Evolutionary conservation across 768 basidiomycete species (phyloP), one percentile per base, ranked within the genome.

Genomic region (Coprinopsis sp.): DNA sequence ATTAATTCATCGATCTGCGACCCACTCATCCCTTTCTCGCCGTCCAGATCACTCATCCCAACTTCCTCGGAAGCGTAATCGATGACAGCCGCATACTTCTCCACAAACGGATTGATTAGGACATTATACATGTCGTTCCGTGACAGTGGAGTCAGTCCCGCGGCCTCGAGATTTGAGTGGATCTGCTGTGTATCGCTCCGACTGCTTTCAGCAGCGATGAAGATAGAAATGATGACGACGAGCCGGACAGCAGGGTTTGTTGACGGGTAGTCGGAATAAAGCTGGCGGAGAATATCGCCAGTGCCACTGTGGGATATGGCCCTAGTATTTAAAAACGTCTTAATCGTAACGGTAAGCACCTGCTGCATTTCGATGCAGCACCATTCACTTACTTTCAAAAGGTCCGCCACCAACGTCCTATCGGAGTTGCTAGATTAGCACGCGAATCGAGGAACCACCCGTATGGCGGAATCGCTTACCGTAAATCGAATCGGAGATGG

Each of bases 251-350:
- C 69, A 18, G 73, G 71, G 56, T 86, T 76, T 6, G 69, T 54
- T 33, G 76, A 79, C 18, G 83, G 81, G 58, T 84, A 88, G 57
- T 89, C 87, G 37, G 66, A 61, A 59, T 76, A 82, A 34, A 90
- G 72, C 43, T 78, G 74, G 21, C 79, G 75, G 30, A 90, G 70
- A 27, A 73, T 74, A 54, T 72, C 71, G 44, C 70, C 71, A 16
- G 75, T 78, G 44, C 66, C 60, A 18, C 62, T 39, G 22, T 64
- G 70, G 19, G 77, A 78, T 49, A 89, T 77, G 5, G 83, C 81
- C 44, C 86, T 80, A 1, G 84, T 82, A 37, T 73, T 79, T 53
- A 80, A 62, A 65, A 88, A 90, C 8, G 82, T 76, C 87, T 89
- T 14, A 16, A 31, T 22, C 42, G 48, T 43, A 30, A 42, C 16